Evolutionary conservation across 352 stramenopile species (phyloP), one percentile per base, ranked within the genome.

Genomic region (Phytophthora boehmeriae): DNA sequence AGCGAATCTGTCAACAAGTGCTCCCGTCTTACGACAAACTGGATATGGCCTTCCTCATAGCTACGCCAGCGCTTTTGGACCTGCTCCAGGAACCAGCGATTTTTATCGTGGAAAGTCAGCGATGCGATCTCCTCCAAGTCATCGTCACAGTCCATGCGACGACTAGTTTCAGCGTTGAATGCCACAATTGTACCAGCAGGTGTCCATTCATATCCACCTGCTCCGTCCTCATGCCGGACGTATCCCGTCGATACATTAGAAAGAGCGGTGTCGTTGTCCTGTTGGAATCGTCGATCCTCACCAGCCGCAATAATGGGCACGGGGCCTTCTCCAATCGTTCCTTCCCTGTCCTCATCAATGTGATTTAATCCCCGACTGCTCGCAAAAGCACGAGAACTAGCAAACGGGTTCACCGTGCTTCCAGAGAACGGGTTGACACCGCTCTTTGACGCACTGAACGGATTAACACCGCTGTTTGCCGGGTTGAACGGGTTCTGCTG

Each of bases 101-200:
- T 92, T 76, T 94, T 94, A 42, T 92, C 83, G 32, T 87, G 72
- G 56, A 93, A 93, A 36, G 86, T 92, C 9, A 93, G 65, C 48
- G 86, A 86, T 0, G 83, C 83, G 59, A 94, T 92, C 64, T 92
- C 86, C 66, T 94, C 86, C n/a, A 94, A 69, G 45, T 94, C 82
- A 58, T 93, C 83, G 1, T 92, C 83, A 44, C 77, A 90, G n/a
- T 90, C 73, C 39, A 90, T 77, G 14, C 84, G 79, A 6, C 79
- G 78, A 39, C 50, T 72, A 11, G 62, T 75, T 39, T 86, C 67
- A 0, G 54, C 63, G n/a, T n/a, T n/a, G 14, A 82, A 74, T 19
- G 68, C 62, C 43, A 85, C 63, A 27, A 86, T 64, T 0, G 71
- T 81, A 27, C 69, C 69, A 20, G 81, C 85, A n/a, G 85, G 83